Base-by-base conservation (phyloP, 495 filamentous ascomycete genomes). In the Xanthoparmelia taractica region DNA sequence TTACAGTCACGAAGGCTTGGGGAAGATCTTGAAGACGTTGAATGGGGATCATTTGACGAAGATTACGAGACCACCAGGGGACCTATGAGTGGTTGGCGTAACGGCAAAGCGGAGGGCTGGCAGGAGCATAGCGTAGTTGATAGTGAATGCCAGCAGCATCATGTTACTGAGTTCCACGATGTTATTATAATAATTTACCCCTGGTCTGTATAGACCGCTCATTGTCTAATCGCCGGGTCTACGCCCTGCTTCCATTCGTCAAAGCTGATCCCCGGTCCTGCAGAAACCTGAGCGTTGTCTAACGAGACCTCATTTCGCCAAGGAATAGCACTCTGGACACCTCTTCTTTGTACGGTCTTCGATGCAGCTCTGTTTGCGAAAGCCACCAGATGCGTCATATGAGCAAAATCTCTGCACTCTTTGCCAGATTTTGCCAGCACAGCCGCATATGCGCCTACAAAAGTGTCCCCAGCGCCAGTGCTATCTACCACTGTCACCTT, bases 381-480 rank as follows among this genome's bases (percentile, higher is more conserved):
- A 61, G 71, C 75, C 65, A 94, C 83, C 0, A 33, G 87, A 87
- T 15, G 75, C 74, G 48, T 78, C 82, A 68, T 54, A 10, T 0
- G 7, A 17, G 6, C 0, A 17, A 87, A 82, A 82, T 75, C 61
- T 76, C 65, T 72, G 29, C 69, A 73, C 40, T 79, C 81, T 63
- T 78, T 80, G 1, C 79, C 80, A 18, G 37, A 62, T 6, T 64
- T 65, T 25, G 78, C 76, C 31, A 87, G 79, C 57, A 81, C 80
- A 25, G 92, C 83, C 6, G 92, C 89, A 76, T 96, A 96, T 45
- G 79, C 84, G 4, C 94, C 94, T 4, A 95, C 90, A 74, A 96
- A 98, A 7, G 93, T 96, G 73, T 98, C 94, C 0, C 94, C 94
- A 20, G 93, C 94, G 1, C 87, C 93, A 7, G 94, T 98, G 8